A percentile compares a stretch with the other conserved stretches of the same genome.
phyloP scores from a whole-genome alignment of 345 rosid species.

The Noccaea caerulescens region DNA sequence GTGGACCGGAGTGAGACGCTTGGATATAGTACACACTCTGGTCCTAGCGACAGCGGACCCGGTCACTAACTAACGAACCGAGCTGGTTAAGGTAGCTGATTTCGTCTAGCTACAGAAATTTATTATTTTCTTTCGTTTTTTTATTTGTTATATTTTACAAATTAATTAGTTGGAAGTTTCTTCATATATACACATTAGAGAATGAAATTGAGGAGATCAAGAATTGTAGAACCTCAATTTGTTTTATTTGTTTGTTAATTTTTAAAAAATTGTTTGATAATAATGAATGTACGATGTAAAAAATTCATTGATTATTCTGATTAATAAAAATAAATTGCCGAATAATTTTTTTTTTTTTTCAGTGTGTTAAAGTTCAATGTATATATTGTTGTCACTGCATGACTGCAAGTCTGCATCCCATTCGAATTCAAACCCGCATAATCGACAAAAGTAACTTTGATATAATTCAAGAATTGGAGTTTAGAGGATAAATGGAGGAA shows the following conservation, averaged over 20 bases:
- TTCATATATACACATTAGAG: background rate
- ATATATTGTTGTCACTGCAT: no score
- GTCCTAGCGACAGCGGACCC: conserved; percentile 45
- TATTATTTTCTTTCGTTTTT: conserved; percentile 10
- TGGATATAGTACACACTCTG: conserved; percentile 45
- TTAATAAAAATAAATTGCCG: background rate
- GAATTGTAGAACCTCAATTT: background rate
- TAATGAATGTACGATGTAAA: background rate
- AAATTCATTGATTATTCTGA: conserved; percentile 13
- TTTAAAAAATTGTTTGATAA: background rate
- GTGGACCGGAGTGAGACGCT: conserved; percentile 34
- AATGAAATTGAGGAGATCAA: conserved; percentile 5
- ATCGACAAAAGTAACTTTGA: no score
- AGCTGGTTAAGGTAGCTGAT: conserved; percentile 10
- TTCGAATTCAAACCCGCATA: no score
- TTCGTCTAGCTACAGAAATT: background rate
- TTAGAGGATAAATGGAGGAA: no score
- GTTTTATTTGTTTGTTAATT: background rate
- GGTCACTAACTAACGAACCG: conserved; percentile 45
- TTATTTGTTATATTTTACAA: background rate
- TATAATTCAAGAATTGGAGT: no score
- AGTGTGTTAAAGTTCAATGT: no score
- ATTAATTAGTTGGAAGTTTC: background rate
- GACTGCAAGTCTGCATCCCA: no score
- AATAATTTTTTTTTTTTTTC: no score